phyloP scores from a whole-genome alignment of 2,329 filamentous ascomycete genomes.

The Aspergillus ochraceoroseus region DNA sequence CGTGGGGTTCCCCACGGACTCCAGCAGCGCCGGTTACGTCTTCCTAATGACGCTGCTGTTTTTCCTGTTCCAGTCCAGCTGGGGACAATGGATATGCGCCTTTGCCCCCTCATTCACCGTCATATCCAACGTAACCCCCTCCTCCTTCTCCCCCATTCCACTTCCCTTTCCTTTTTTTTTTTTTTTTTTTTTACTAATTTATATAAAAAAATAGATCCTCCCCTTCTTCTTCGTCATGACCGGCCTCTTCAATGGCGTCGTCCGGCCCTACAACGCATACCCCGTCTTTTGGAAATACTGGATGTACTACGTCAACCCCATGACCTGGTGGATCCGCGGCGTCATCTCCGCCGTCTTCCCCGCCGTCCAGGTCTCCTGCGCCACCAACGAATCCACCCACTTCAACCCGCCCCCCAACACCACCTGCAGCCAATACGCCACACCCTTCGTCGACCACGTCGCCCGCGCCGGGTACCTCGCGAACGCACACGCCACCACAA shows the following conservation, averaged over 20 bases:
- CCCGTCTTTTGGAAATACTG: constrained; percentile 69
- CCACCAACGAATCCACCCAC: constrained; percentile 53
- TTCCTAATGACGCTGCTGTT: constrained; percentile 76
- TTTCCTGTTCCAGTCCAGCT: constrained; percentile 68
- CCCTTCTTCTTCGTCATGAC: constrained; percentile 81
- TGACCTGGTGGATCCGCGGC: constrained; percentile 68
- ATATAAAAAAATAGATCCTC: constrained; percentile 45
- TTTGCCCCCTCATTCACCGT: constrained; percentile 75
- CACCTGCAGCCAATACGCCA: constrained; percentile 63
- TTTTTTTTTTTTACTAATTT: neutral
- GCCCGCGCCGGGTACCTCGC: constrained; percentile 58
- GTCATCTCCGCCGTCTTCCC: constrained; percentile 61
- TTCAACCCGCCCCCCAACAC: constrained; percentile 62
- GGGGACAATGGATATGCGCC: constrained; percentile 81
- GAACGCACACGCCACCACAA: constrained; percentile 53
- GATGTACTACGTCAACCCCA: constrained; percentile 64
- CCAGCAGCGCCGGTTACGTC: constrained; percentile 64
- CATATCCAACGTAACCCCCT: constrained; percentile 56
- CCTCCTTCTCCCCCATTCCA: neutral
- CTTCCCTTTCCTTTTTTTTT: neutral
- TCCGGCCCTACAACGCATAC: constrained; percentile 61
- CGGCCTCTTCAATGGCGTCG: constrained; percentile 70
- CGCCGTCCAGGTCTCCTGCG: constrained; percentile 50
- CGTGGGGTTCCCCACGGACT: constrained; percentile 62
- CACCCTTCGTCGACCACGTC: constrained; percentile 50